Evolutionary conservation across 2,329 filamentous ascomycete species (phyloP).

Genomic region (Aspergillus flavus): DNA sequence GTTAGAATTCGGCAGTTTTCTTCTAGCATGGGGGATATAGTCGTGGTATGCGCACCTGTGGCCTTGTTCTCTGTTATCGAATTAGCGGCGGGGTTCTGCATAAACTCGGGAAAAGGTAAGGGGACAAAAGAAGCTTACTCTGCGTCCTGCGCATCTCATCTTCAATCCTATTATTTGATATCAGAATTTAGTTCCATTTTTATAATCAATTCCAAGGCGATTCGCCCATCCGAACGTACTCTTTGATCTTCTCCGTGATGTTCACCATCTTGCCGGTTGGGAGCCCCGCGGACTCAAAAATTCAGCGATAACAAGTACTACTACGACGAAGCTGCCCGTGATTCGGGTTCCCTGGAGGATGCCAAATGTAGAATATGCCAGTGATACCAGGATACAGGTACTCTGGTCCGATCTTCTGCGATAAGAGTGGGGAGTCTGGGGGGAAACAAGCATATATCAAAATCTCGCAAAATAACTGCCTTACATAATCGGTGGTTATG

Average conservation of each 20-base stretch:
- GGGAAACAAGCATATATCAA: background rate
- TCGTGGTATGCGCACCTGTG: slow-evolving; percentile 68
- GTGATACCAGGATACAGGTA: background rate
- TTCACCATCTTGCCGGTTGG: slow-evolving; percentile 76
- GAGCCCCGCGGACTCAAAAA: slow-evolving; percentile 28
- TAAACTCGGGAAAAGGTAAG: slow-evolving; percentile 9
- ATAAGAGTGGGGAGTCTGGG: slow-evolving; percentile 2
- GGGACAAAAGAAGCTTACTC: slow-evolving; percentile 63
- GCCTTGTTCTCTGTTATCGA: slow-evolving; percentile 85
- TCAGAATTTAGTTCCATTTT: slow-evolving; percentile 11
- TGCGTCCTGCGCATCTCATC: slow-evolving; percentile 99
- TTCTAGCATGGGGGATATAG: background rate
- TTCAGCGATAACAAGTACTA: background rate
- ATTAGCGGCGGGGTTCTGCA: slow-evolving; percentile 37
- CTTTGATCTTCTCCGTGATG: slow-evolving; percentile 99
- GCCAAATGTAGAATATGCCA: no score
- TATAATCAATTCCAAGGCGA: slow-evolving; percentile 4
- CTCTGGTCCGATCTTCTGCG: background rate
- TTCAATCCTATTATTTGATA: slow-evolving; percentile 74
- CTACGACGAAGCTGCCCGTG: background rate
- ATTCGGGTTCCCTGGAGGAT: background rate
- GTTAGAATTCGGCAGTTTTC: background rate
- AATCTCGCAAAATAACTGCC: slow-evolving; percentile 5
- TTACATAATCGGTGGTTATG: background rate
- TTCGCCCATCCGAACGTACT: slow-evolving; percentile 58